Evolutionary conservation across 202 grass and related monocot species (phyloP).

Genomic region (Schoenoplectus triqueter): DNA sequence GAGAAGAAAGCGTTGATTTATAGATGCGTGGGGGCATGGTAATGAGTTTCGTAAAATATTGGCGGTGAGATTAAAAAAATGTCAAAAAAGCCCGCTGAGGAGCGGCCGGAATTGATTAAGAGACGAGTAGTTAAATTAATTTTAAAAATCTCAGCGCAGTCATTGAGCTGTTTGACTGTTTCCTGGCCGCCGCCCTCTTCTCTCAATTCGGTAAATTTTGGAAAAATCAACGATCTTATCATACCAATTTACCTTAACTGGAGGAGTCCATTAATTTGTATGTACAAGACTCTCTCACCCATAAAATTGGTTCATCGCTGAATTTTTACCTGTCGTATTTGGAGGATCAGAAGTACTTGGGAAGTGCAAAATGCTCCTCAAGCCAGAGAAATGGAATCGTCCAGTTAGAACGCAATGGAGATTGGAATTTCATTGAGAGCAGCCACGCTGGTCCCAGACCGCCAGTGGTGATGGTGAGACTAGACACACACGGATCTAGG

Average conservation of each 20-base stretch:
- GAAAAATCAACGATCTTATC: background rate
- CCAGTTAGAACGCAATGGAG: background rate
- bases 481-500: background rate
- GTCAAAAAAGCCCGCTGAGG: conserved; percentile 21
- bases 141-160: background rate
- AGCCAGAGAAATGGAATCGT: too few species aligned
- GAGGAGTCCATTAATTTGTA: background rate
- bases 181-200: conserved; percentile 8
- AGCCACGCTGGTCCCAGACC: conserved; percentile 10
- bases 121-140: conserved; percentile 1
- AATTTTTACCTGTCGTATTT: too few species aligned
- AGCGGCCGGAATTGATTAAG: conserved; percentile 28
- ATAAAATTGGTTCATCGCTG: background rate
- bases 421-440: background rate
- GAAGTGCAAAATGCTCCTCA: too few species aligned
- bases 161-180: conserved; percentile 32
- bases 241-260: background rate
- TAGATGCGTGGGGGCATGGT: conserved; percentile 24
- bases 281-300: background rate
- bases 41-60: conserved; percentile 28
- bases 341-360: too few species aligned
- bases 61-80: conserved; percentile 27
- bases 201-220: conserved; percentile 3
- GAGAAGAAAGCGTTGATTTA: background rate
- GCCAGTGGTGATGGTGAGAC: conserved; percentile 2